Evolutionary conservation across 148 eudicot species (phyloP), one percentile per base, ranked within the genome.

Genomic region (Limonium bicolor): DNA sequence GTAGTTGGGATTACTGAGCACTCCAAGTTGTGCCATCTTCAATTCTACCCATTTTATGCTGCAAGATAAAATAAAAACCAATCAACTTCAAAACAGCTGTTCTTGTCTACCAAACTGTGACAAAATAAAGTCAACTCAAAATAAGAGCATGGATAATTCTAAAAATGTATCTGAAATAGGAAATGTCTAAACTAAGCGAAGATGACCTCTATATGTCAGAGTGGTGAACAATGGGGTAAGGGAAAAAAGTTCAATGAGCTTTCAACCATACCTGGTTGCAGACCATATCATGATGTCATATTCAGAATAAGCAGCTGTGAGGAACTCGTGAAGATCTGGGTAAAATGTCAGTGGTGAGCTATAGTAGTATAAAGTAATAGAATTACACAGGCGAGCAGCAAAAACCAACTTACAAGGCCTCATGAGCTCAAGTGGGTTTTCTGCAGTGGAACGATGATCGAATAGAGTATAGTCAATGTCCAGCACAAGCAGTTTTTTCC

Each of bases 221-320:
- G n/a, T n/a, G n/a, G n/a, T n/a, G n/a, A n/a, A n/a, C n/a, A n/a
- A n/a, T n/a, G n/a, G n/a, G n/a, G n/a, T n/a, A n/a, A n/a, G n/a
- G n/a, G n/a, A n/a, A n/a, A n/a, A n/a, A n/a, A n/a, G n/a, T n/a
- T n/a, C n/a, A n/a, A n/a, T n/a, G n/a, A n/a, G n/a, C n/a, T n/a
- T n/a, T n/a, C 49, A 15, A 53, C 3, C 67, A 51, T 22, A 78
- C 97, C 94, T 77, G 51, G 97, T 90, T 40, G 97, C 97, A 63
- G 97, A 90, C 97, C 97, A 90, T 70, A 90, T 90, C 63, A 90
- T 77, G 34, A 90, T 84, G 62, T 90, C 97, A 67, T 84, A 90
- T 68, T 84, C 95, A 3, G 95, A 84, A 80, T 90, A 90, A 60
- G 65, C 92, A 56, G 97, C 93, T 4, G 93, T 56, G 29, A 90